These are phyloP conservation scores for Novymonas esmeraldas DNA, from an alignment of 208 protist genomes.

Conservation along the genomic window DNA sequence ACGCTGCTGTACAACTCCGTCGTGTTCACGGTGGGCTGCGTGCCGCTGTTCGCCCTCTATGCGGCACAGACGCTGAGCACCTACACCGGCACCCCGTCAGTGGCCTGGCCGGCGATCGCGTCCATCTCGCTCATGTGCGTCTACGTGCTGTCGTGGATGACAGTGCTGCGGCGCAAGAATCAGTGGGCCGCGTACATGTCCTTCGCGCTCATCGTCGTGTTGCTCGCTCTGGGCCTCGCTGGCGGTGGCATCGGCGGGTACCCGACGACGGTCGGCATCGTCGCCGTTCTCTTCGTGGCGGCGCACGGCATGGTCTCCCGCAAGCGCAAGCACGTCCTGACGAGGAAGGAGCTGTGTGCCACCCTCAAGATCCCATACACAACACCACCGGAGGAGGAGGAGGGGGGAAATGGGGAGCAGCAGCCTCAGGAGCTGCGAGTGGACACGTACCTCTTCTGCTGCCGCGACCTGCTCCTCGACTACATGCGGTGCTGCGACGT, in stretches of 20 bases:
- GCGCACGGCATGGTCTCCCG: constrained; percentile 78
- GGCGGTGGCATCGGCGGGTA: constrained; percentile 44
- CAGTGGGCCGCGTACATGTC: constrained; percentile 74
- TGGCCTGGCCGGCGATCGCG: constrained; percentile 66
- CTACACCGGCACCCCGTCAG: constrained; percentile 45
- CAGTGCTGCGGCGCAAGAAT: constrained; percentile 58
- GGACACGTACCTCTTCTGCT: constrained; percentile 86
- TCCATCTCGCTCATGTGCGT: constrained; percentile 62
- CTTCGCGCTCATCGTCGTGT: constrained; percentile 51
- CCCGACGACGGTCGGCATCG: constrained; percentile 32
- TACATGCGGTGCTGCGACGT: constrained; percentile 75
- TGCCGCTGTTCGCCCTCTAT: constrained; percentile 79
- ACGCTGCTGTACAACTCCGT: constrained; percentile 75
- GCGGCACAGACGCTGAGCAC: constrained; percentile 61
- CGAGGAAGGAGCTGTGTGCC: constrained; percentile 48
- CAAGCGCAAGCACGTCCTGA: constrained; percentile 74
- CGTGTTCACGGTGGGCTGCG: constrained; percentile 78
- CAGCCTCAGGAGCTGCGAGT: constrained; percentile 29
- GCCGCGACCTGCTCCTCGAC: constrained; percentile 64
- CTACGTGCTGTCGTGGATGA: constrained; percentile 76
- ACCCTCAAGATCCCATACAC: constrained; percentile 33
- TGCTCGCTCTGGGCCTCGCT: constrained; percentile 59
- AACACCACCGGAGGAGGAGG: constrained; percentile 38
- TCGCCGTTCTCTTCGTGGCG: constrained; percentile 63
- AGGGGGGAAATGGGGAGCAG: too few species aligned